phyloP scores from a whole-genome alignment of 805 yeast genomes.

The Limtongozyma cylindracea region DNA sequence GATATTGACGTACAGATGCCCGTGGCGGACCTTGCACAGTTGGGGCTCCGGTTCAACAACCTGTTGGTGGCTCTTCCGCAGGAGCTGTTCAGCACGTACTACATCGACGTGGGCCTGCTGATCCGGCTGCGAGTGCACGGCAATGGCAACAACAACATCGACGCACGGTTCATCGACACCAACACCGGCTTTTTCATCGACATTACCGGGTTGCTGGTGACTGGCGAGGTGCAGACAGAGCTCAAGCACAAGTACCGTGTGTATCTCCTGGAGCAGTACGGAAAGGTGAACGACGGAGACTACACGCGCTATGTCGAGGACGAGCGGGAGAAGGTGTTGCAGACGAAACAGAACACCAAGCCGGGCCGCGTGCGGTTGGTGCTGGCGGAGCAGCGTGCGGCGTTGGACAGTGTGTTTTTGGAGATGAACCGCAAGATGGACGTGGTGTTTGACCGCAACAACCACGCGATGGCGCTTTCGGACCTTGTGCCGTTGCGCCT shows the following conservation, averaged over 20 bases:
- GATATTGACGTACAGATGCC: slow-evolving; percentile 7
- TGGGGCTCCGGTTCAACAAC: slow-evolving; percentile 5
- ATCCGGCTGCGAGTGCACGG: slow-evolving; percentile 2
- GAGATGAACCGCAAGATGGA: no score
- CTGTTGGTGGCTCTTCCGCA: slow-evolving; percentile 2
- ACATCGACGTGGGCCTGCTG: slow-evolving; percentile 2
- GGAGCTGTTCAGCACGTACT: slow-evolving; percentile 2
- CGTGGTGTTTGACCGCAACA: no score
- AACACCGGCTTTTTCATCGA: slow-evolving; percentile 5
- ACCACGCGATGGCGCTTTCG: slow-evolving; percentile 3
- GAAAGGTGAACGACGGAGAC: no score
- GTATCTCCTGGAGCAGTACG: no score
- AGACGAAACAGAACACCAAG: no score
- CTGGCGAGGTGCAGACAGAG: no score
- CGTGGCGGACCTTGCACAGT: slow-evolving; percentile 3
- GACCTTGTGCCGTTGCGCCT: slow-evolving; percentile 4
- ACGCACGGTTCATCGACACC: slow-evolving; percentile 12
- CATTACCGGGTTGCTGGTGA: slow-evolving; percentile 2
- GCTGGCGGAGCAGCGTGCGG: no score
- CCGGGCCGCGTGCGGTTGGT: no score
- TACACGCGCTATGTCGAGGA: no score
- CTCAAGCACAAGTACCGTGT: no score
- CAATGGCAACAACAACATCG: slow-evolving; percentile 7
- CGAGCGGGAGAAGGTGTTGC: no score
- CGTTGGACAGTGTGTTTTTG: no score